Percentiles rank a stretch among this genome's conserved stretches.
Conservation (phyloP, 2,329 filamentous ascomycete species). For the Sclerotinia subarctica region DNA sequence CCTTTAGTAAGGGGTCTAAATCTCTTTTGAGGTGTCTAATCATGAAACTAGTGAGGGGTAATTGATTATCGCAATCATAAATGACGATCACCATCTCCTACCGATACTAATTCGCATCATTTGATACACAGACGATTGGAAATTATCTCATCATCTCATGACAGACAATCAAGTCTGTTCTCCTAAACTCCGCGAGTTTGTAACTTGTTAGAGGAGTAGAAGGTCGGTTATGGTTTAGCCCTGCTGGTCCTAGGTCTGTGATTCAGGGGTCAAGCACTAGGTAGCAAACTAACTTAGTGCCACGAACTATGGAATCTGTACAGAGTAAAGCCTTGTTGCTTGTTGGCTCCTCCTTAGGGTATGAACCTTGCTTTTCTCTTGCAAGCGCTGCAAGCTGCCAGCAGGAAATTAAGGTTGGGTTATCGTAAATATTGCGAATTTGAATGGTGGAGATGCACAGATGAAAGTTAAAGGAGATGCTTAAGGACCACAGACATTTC, state of each 20-base stretch:
- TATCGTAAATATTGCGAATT: constrained; percentile 7
- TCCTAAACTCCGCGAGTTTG: not conserved
- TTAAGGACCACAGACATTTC: constrained; percentile 5
- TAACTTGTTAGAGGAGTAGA: not conserved
- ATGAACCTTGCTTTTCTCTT: not conserved
- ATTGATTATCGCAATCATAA: constrained; percentile 14
- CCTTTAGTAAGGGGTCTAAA: not conserved
- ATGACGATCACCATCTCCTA: constrained; percentile 7
- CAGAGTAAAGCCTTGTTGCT: not conserved
- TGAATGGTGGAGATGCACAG: constrained; percentile 11
- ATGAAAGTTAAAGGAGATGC: not conserved
- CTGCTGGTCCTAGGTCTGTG: not conserved
- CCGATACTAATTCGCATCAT: not conserved
- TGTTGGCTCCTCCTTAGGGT: too few relatives aligned
- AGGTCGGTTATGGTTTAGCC: not conserved
- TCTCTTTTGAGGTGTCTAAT: not conserved
- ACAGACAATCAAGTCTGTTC: not conserved
- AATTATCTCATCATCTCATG: not conserved
- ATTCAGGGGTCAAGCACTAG: constrained; percentile 7
- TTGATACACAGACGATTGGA: not conserved
- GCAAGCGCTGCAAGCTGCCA: constrained; percentile 6
- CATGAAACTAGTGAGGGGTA: not conserved
- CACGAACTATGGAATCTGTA: not conserved
- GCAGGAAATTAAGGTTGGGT: not conserved
- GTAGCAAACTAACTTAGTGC: not conserved